Conservation (phyloP, 75 land plant genomes). For the Picea glauca region DNA sequence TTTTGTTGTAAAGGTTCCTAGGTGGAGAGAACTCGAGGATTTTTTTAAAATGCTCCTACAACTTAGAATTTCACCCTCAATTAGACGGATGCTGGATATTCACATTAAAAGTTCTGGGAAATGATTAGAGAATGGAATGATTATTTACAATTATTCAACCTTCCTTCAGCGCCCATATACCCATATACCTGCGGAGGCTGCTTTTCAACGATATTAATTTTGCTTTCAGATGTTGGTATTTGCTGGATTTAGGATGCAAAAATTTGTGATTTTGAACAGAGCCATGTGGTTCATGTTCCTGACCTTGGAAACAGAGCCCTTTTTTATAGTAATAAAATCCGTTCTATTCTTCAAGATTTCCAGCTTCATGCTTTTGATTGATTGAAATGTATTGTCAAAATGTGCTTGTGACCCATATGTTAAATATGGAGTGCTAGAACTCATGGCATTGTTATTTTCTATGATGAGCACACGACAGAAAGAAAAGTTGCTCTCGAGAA, state of each 20-base stretch:
- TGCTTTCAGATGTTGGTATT: constrained; percentile 65
- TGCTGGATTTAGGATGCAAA: constrained; percentile 99
- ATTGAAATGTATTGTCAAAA: too few species aligned
- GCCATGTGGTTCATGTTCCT: constrained; percentile 21
- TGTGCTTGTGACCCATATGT: too few species aligned
- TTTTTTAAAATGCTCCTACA: constrained; percentile 45
- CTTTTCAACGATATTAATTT: constrained; percentile 65
- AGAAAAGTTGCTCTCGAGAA: too few species aligned
- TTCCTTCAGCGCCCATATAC: constrained; percentile 92
- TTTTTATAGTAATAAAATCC: too few species aligned
- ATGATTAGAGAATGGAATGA: constrained; percentile 72
- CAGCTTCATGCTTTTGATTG: too few species aligned
- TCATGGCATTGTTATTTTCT: too few species aligned
- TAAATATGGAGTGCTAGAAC: too few species aligned
- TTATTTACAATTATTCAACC: constrained; percentile 80
- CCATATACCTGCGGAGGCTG: constrained; percentile 76
- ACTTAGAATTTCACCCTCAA: constrained; percentile 37
- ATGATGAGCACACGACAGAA: too few species aligned
- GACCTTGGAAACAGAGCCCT: too few species aligned
- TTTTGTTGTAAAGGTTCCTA: constrained; percentile 86
- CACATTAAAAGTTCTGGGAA: constrained; percentile 36
- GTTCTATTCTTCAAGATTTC: too few species aligned
- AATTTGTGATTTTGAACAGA: constrained; percentile 85
- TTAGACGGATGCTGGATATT: constrained; percentile 18
- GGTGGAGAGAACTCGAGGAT: constrained; percentile 90